A percentile compares a stretch with the other conserved stretches of the same genome.
phyloP scores from a whole-genome alignment of 805 yeast genomes.

The Kluyveromyces nonfermentans region DNA sequence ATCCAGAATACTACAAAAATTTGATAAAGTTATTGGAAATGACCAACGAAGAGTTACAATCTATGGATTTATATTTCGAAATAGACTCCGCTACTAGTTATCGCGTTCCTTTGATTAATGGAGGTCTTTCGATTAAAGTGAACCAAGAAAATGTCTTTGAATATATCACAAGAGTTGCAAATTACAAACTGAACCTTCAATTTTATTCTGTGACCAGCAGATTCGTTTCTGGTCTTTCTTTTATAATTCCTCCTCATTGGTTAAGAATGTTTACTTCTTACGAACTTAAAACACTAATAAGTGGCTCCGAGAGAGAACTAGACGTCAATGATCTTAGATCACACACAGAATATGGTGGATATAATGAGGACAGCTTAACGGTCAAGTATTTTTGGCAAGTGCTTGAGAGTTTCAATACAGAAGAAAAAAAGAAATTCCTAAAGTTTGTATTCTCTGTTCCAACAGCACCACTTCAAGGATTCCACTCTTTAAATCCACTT shows the following conservation, averaged over 20 bases:
- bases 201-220: slow-evolving; percentile 52
- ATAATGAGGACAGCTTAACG: slow-evolving; percentile 44
- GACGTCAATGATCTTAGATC: slow-evolving; percentile 58
- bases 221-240: slow-evolving; percentile 54
- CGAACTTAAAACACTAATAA: slow-evolving; percentile 75
- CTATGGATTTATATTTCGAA: slow-evolving; percentile 55
- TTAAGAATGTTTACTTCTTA: slow-evolving; percentile 72
- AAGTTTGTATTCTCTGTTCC: slow-evolving; percentile 91
- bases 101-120: slow-evolving; percentile 49
- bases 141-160: slow-evolving; percentile 51
- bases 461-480: slow-evolving; percentile 85
- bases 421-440: slow-evolving; percentile 56
- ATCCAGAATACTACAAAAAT: slow-evolving; percentile 53
- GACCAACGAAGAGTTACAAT: slow-evolving; percentile 44
- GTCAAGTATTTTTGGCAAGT: slow-evolving; percentile 66
- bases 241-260: slow-evolving; percentile 66
- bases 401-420: slow-evolving; percentile 52
- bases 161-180: slow-evolving; percentile 69
- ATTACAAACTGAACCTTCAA: slow-evolving; percentile 64
- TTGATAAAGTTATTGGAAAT: slow-evolving; percentile 53
- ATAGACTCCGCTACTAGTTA: slow-evolving; percentile 38
- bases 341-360: slow-evolving; percentile 63
- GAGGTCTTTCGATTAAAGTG: slow-evolving; percentile 52
- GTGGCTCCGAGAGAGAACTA: slow-evolving; percentile 67
- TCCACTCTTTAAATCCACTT: slow-evolving; percentile 58